Conservation (phyloP, 129 eudicot species). For the Solidago caesia region DNA sequence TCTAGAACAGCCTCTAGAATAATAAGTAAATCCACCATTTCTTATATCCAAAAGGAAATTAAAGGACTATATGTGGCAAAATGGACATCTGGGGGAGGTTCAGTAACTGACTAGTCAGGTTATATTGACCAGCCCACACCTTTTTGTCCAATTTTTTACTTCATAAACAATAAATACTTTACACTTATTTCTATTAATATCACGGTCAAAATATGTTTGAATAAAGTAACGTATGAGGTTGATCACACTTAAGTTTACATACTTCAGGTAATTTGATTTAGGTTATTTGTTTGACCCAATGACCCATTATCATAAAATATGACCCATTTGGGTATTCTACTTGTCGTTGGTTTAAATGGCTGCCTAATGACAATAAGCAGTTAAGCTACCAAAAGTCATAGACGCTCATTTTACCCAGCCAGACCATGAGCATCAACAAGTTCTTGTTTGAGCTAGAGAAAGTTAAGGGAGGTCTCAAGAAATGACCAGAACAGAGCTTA, state of each 20-base stretch:
- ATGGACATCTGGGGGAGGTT: background rate
- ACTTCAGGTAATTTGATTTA: background rate
- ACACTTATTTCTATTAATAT: background rate
- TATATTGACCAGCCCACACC: background rate
- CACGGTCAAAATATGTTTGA: too few relatives aligned
- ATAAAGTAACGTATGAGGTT: too few relatives aligned
- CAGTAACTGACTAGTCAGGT: background rate
- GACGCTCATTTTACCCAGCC: background rate
- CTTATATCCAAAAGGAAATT: background rate
- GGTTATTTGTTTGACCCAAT: background rate
- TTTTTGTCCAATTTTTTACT: background rate
- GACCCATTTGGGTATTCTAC: too few relatives aligned
- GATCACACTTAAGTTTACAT: too few relatives aligned
- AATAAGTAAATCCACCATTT: background rate
- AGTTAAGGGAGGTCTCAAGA: background rate
- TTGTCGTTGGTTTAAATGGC: background rate
- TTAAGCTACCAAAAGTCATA: background rate
- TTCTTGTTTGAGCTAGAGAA: background rate
- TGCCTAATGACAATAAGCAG: background rate
- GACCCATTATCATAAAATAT: too few relatives aligned
- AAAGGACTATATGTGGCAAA: background rate
- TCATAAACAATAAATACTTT: background rate
- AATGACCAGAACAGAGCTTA: background rate
- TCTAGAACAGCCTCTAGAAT: background rate
- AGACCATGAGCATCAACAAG: background rate